Base-by-base conservation (phyloP, 2,329 filamentous ascomycete genomes). In the Xylaria sp. region DNA sequence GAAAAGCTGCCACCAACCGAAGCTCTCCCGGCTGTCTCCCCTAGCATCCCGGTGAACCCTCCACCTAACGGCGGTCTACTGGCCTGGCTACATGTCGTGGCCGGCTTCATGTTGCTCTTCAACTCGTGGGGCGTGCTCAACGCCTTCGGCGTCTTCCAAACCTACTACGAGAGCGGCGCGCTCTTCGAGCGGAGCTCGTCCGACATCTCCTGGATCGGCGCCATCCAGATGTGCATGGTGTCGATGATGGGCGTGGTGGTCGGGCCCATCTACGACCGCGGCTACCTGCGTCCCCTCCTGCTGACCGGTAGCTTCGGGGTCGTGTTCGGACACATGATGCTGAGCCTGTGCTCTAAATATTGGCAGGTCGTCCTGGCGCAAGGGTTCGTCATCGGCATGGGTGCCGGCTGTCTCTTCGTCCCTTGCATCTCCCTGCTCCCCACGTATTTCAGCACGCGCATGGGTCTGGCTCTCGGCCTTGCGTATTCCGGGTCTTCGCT, bases 91-190 rank as follows among this genome's bases (percentile, higher is more conserved):
- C 79, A 82, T 63, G 76, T 76, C 4, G 73, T 72, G 2, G 66
- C 79, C 26, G 76, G 72, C 6, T 76, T 78, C 61, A 66, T 80
- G 20, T 73, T 78, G 20, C 78, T 82, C 52, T 78, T 81, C 61
- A 79, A 76, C 43, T 78, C 76, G 4, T 82, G 80, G 74, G 69
- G 70, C 3, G 63, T 71, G 5, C 52, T 67, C n/a, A 69, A 67
- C 53, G 62, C 76, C n/a, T 83, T 81, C 51, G 80, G 81, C 6
- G 75, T 80, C 4, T 84, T 81, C 55, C 79, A 83, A 56, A 76
- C 76, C 4, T 81, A 82, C 67, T 83, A 83, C 58, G 59, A 61
- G 39, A 74, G 66, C 39, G 63, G 73, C 55, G 60, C 70, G 26
- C 50, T 79, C 61, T 52, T 39, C 38, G 51, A 64, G 2, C 67